Base-by-base conservation (phyloP, 345 rosid species). In the Eucalyptus shirleyi region DNA sequence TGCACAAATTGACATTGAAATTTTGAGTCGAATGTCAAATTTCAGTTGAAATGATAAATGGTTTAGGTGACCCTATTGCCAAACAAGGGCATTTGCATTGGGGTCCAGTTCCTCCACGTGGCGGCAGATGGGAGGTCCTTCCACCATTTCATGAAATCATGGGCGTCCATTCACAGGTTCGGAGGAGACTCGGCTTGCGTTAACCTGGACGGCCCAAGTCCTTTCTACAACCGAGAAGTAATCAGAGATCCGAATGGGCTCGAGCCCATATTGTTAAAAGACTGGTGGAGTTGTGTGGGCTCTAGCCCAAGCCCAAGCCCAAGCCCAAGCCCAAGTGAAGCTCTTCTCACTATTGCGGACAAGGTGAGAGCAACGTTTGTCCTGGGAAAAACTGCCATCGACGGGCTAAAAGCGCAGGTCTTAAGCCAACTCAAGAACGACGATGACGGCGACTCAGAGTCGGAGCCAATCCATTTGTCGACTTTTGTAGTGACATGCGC, bases 141-240 rank as follows among this genome's bases (percentile, higher is more conserved):
- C 86, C 88, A 32, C 59, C 92, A 91, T 83, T 95, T 95, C 92
- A 86, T 94, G 90, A 94, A 90, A 77, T 90, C 90, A 6, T 95
- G 96, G 96, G 92, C 91, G 1, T 87, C 90, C 6, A 17, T 89
- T 60, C 65, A 88, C 37, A 89, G 81, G 34, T 80, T 88, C 1
- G 44, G n/a, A 16, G 91, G 87, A 17, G 90, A 86, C 49, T n/a
- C 50, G 16, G 12, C 87, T 88, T 45, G 45, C 12, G 37, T 81
- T 7, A 88, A 50, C 26, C 28, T 13, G 50, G 56, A 65, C 14
- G 53, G 21, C 23, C 9, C 88, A 9, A 60, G 34, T 19, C 93
- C 93, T 2, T 67, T 37, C 77, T 86, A 11, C 24, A 90, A 91
- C 26, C 89, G 90, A 87, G 86, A 55, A 9, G 56, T 65, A 9